Base-by-base conservation (phyloP, 2,329 filamentous ascomycete species). In the Chlorencoelia australis region DNA sequence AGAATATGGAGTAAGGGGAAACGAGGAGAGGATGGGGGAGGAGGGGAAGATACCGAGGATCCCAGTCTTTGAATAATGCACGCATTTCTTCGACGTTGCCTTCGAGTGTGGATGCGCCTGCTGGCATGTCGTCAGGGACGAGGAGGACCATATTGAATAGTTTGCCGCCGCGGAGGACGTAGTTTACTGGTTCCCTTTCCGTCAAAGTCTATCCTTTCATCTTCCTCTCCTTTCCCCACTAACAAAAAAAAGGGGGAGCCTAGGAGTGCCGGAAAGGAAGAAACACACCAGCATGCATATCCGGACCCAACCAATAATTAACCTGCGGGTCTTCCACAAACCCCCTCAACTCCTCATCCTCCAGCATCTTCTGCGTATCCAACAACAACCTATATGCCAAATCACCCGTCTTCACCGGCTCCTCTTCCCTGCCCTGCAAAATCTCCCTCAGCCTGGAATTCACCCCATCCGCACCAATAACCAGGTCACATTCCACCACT, bases 241-340 rank as follows among this genome's bases (percentile, higher is more conserved):
- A n/a, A n/a, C n/a, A n/a, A n/a, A n/a, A n/a, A n/a, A n/a, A n/a
- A n/a, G n/a, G n/a, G n/a, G n/a, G n/a, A n/a, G n/a, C n/a, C n/a
- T n/a, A n/a, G n/a, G n/a, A n/a, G n/a, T n/a, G n/a, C n/a, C n/a
- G n/a, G n/a, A n/a, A n/a, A n/a, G n/a, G 5, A 18, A 11, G 19
- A 13, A 22, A 37, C 47, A 20, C 47, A 59, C 58, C 59, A 18
- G 35, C 66, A 42, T 72, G 69, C 2, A 63, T 64, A 40, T 63
- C 62, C 0, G 69, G 69, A 0, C 59, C 50, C 53, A 67, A 54
- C 65, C 65, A 68, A 10, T 65, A 62, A 37, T 67, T 63, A 46
- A 68, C 65, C 7, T 61, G 63, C 5, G 54, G 51, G 36, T 61
- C 55, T 16, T 57, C 54, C 6, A 62, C 52, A 9, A 65, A 51